Evolutionary conservation across 768 basidiomycete species (phyloP).

Genomic region (Amanita inopinata): DNA sequence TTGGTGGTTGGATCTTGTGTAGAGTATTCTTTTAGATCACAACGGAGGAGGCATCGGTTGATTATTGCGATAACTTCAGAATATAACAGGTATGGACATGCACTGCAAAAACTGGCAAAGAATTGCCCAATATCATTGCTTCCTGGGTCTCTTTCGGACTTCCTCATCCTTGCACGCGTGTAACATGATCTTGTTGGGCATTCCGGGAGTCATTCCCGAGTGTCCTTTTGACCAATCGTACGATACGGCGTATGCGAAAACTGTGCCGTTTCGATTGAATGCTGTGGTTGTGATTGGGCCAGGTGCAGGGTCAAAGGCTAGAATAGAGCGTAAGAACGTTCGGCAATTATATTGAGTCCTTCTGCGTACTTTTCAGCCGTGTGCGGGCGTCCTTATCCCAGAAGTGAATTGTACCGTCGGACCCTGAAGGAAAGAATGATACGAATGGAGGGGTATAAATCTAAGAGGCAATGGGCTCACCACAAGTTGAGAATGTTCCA

Average conservation of each 20-base stretch:
- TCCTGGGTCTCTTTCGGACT: conserved; percentile 57
- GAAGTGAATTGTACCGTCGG: conserved; percentile 83
- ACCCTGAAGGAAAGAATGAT: conserved; percentile 34
- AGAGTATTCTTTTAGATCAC: too few relatives aligned
- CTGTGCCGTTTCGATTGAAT: conserved; percentile 82
- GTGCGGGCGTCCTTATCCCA: conserved; percentile 94
- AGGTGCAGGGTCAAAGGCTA: conserved; percentile 65
- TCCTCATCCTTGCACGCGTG: conserved; percentile 85
- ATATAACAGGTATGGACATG: too few relatives aligned
- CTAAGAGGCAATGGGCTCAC: conserved; percentile 23
- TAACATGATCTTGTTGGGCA: conserved; percentile 75
- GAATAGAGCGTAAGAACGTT: background rate
- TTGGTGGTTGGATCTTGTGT: too few relatives aligned
- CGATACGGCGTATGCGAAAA: conserved; percentile 88
- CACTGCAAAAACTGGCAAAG: too few relatives aligned
- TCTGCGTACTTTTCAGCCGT: conserved; percentile 71
- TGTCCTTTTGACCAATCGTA: conserved; percentile 95
- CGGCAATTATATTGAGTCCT: background rate
- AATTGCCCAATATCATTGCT: too few relatives aligned
- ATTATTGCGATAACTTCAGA: too few relatives aligned
- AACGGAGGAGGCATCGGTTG: too few relatives aligned
- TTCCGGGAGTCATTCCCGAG: conserved; percentile 64
- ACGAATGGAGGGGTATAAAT: background rate
- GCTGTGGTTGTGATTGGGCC: conserved; percentile 72
- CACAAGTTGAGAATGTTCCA: conserved; percentile 80